These are phyloP conservation scores for Perilla frutescens DNA, from an alignment of 257 asterid genomes.

Conservation along the genomic window DNA sequence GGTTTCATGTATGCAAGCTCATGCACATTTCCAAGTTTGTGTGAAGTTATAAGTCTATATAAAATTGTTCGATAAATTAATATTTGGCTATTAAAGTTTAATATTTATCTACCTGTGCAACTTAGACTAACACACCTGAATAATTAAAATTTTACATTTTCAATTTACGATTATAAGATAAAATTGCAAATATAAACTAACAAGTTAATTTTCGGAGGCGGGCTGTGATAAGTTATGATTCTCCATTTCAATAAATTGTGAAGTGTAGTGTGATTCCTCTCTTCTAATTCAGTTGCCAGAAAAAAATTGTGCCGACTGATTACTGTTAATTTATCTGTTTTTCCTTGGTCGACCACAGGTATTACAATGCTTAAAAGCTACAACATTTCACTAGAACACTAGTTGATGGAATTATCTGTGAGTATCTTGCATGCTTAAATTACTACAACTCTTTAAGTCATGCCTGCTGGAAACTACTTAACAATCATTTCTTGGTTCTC, in stretches of 20 bases:
- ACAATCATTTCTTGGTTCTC: conserved; percentile 27
- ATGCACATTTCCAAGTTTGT: too few species aligned
- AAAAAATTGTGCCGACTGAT: neutral
- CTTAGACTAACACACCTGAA: too few species aligned
- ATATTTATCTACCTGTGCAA: too few species aligned
- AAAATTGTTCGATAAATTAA: too few species aligned
- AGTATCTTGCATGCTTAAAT: conserved; percentile 43
- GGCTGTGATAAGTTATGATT: too few species aligned
- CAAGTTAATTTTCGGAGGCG: too few species aligned
- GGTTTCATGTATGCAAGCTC: too few species aligned
- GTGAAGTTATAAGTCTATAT: too few species aligned
- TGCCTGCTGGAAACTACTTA: conserved; percentile 14
- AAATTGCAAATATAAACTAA: too few species aligned
- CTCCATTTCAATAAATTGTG: neutral
- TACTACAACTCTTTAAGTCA: neutral
- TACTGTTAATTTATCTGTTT: conserved; percentile 15
- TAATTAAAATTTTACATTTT: too few species aligned
- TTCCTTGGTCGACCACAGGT: conserved; percentile 43
- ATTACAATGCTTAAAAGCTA: conserved; percentile 36
- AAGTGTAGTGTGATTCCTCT: conserved; percentile 6
- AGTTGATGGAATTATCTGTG: conserved; percentile 61
- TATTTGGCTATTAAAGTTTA: too few species aligned
- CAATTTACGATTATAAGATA: too few species aligned
- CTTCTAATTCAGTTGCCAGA: neutral
- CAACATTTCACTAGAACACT: conserved; percentile 24